Base-by-base conservation (phyloP, 805 yeast genomes). In the Ogataea kodamae region DNA sequence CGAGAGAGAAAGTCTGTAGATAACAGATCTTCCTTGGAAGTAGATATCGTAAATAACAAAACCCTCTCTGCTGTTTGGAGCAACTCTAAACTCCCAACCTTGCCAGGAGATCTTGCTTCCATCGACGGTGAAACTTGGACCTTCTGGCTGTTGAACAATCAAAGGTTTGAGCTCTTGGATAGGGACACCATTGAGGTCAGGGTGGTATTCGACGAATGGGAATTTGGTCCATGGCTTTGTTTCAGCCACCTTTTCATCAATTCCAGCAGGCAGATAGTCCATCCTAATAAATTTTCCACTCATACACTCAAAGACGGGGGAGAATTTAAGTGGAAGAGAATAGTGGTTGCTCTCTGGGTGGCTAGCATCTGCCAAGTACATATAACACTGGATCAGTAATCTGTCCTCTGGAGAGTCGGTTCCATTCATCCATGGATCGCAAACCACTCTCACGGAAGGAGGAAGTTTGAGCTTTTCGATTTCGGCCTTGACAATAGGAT, bases 371-470 rank as follows among this genome's bases (percentile, higher is more conserved):
- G 70, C 67, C 52, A 83, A 70, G 61, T 84, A 84, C 78, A 81
- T 78, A 67, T 78, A 80, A 57, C 79, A 78, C 63, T 81, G 88
- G 43, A 78, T 65, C 65, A 78, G 64, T n/a, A 77, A 72, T 58
- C 79, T 72, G 26, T 57, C 65, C 52, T 78, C 84, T 40, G 69
- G 61, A 29, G 73, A 62, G 20, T 76, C 78, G 20, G 87, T 78
- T 51, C 90, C 94, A 56, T 84, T 82, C 71, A 82, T 84, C 94
- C 95, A 84, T 33, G 89, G 86, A 55, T 82, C 90, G 53, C 71
- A 71, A 47, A 77, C 70, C 30, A 80, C 78, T 21, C 56, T 49
- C 44, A 54, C 62, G 56, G 72, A 55, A 53, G 63, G 52, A 41
- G 88, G 89, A 39, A 82, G 65, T 45, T 76, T 68, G 59, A 81